A percentile compares a stretch with the other conserved stretches of the same genome.
Conservation (phyloP, 768 basidiomycete species). For the Podaxis sp. region DNA sequence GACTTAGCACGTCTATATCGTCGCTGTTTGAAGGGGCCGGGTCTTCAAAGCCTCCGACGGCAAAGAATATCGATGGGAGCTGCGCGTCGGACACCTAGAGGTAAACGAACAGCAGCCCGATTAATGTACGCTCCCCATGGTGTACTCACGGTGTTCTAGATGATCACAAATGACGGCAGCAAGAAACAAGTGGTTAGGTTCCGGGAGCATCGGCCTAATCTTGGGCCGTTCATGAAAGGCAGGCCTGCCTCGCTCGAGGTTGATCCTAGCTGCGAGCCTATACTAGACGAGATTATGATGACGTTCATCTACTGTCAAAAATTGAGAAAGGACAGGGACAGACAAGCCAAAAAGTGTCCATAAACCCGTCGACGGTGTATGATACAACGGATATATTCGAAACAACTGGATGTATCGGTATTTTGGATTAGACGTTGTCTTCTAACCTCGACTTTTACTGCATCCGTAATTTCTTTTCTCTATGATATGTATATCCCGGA, state of each 20-base stretch:
- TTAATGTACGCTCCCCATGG: too few species aligned
- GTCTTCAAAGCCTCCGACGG: constrained; percentile 22
- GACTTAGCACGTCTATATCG: background rate
- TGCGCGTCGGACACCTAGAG: constrained; percentile 24
- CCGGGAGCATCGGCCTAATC: constrained; percentile 14
- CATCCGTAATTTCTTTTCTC: too few species aligned
- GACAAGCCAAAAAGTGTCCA: background rate
- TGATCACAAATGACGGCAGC: constrained; percentile 20
- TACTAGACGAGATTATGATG: constrained; percentile 30
- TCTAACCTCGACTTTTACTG: too few species aligned
- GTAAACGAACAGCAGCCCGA: background rate
- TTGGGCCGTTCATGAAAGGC: constrained; percentile 14
- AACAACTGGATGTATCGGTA: too few species aligned
- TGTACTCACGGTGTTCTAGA: constrained; percentile 7
- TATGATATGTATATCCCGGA: too few species aligned
- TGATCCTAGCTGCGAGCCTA: constrained; percentile 22
- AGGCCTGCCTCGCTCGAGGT: constrained; percentile 28
- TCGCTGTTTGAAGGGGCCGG: constrained; percentile 11
- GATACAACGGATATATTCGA: too few species aligned
- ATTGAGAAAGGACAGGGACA: constrained; percentile 25
- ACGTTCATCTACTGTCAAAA: constrained; percentile 32
- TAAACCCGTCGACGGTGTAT: too few species aligned
- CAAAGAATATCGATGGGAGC: constrained; percentile 32
- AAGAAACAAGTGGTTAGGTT: constrained; percentile 21
- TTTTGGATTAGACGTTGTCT: too few species aligned